Conservation (phyloP, 1,139 yeast species). For the Geotrichum europaeum region DNA sequence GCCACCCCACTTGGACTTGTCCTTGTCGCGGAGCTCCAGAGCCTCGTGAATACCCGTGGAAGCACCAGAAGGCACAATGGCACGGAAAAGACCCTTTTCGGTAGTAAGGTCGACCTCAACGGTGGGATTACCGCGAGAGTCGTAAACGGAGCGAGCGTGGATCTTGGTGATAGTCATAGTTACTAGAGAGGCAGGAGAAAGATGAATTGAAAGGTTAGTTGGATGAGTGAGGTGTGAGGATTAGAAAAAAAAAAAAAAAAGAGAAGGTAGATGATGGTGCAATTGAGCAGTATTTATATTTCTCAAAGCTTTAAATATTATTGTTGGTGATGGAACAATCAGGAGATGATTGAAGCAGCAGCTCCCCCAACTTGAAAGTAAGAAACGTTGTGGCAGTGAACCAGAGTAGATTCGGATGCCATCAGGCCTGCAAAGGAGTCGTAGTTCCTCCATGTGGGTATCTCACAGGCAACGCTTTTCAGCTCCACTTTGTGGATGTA, state of each 20-base stretch:
- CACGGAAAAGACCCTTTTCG: slow-evolving; percentile 78
- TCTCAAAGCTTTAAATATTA: neutral
- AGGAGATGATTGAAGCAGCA: neutral
- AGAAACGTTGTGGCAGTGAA: neutral
- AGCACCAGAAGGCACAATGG: slow-evolving; percentile 96
- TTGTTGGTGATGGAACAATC: neutral
- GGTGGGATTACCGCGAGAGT: slow-evolving; percentile 91
- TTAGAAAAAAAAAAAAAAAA: neutral
- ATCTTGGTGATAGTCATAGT: slow-evolving; percentile 56
- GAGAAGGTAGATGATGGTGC: neutral
- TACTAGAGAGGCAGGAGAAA: neutral
- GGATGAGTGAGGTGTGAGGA: neutral
- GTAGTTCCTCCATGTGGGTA: neutral
- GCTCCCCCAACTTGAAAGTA: neutral
- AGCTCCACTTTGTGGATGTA: neutral
- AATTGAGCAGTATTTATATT: neutral
- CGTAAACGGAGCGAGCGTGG: slow-evolving; percentile 90
- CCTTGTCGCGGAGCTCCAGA: slow-evolving; percentile 90
- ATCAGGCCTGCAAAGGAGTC: neutral
- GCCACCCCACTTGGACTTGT: slow-evolving; percentile 89
- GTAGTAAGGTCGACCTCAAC: slow-evolving; percentile 92
- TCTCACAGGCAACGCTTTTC: neutral
- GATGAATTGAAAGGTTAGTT: neutral
- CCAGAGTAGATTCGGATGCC: neutral
- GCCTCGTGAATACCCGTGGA: slow-evolving; percentile 96